Evolutionary conservation across 2,329 filamentous ascomycete genomes (phyloP).

Genomic region (Proliferodiscus dingleyae): DNA sequence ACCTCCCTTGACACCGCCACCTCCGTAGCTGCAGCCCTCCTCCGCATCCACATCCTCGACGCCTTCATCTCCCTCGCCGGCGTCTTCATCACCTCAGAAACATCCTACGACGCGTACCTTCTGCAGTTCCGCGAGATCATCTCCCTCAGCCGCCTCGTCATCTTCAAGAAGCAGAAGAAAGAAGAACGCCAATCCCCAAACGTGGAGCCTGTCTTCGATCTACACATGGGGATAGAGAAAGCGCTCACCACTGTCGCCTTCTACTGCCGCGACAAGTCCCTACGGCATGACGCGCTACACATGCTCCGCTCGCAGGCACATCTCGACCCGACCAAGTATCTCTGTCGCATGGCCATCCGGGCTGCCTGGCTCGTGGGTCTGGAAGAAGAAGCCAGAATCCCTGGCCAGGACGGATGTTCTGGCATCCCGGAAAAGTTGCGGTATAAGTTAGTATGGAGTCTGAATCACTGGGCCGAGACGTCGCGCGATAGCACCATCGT

Average conservation of each 20-base stretch:
- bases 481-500: constrained; percentile 5
- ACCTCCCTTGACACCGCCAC: background rate
- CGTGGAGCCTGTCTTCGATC: constrained; percentile 5
- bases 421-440: constrained; percentile 7
- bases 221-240: constrained; percentile 1
- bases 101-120: constrained; percentile 49
- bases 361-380: constrained; percentile 6
- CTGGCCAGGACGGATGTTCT: constrained; percentile 1
- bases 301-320: constrained; percentile 5
- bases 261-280: constrained; percentile 5
- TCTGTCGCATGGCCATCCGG: constrained; percentile 4
- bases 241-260: constrained; percentile 2
- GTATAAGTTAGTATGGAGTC: constrained; percentile 7
- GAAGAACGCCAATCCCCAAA: background rate
- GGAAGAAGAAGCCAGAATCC: constrained; percentile 11
- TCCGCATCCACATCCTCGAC: constrained; percentile 5
- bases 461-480: constrained; percentile 13
- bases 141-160: constrained; percentile 49
- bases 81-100: constrained; percentile 48
- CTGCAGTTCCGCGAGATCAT: constrained; percentile 49
- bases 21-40: constrained; percentile 5
- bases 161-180: constrained; percentile 24
- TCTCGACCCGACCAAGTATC: constrained; percentile 4
- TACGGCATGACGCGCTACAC: constrained; percentile 5
- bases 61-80: constrained; percentile 8